Conservation (phyloP, 129 eudicot species). For the Dittrichia graveolens region DNA sequence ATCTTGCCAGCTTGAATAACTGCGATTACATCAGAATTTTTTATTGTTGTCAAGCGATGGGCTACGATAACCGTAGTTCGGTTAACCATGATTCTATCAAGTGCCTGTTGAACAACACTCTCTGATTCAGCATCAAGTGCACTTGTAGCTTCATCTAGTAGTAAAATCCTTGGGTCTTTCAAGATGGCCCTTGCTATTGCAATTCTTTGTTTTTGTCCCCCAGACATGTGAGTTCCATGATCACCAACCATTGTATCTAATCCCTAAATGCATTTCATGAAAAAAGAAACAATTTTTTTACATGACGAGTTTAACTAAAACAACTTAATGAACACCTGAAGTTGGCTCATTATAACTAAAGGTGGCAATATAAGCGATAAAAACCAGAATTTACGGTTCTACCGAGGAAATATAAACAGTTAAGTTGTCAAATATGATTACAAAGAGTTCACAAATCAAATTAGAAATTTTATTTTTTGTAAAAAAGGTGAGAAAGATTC, state of each 20-base stretch:
- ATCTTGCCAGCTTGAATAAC: constrained; percentile 69
- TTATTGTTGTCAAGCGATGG: constrained; percentile 71
- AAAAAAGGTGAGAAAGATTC: too few species aligned
- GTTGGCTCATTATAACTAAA: too few species aligned
- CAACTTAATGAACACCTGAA: too few species aligned
- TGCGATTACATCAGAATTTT: constrained; percentile 62
- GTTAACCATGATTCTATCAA: constrained; percentile 73
- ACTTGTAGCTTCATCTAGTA: constrained; percentile 80
- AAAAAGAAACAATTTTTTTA: too few species aligned
- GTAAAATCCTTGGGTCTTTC: constrained; percentile 67
- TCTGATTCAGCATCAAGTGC: constrained; percentile 82
- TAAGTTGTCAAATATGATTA: too few species aligned
- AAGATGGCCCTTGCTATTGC: constrained; percentile 83
- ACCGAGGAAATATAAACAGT: too few species aligned
- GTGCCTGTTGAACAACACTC: constrained; percentile 77
- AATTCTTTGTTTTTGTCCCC: constrained; percentile 80
- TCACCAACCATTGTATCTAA: constrained; percentile 72
- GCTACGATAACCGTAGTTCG: constrained; percentile 81
- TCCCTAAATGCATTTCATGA: constrained; percentile 39
- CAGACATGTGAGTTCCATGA: constrained; percentile 74
- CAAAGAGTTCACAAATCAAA: too few species aligned
- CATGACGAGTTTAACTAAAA: too few species aligned
- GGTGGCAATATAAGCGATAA: too few species aligned
- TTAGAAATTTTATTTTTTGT: too few species aligned
- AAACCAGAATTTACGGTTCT: too few species aligned